Evolutionary conservation across 805 yeast species (phyloP).

Genomic region (Wickerhamomyces rabaulensis): DNA sequence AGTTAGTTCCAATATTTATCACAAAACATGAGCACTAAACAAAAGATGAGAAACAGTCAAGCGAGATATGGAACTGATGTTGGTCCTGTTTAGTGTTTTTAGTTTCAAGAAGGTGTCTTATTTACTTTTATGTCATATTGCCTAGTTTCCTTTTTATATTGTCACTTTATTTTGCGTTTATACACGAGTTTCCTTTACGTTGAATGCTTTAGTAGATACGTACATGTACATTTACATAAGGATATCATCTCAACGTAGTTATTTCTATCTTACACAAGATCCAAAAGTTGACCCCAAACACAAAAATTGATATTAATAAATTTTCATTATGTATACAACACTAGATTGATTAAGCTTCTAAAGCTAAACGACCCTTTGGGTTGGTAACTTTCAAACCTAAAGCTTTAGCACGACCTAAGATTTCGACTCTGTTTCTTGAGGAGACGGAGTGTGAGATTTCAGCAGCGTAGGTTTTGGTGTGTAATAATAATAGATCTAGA

Average conservation of each 20-base stretch:
- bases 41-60: background rate
- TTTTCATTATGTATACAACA: constrained; percentile 3
- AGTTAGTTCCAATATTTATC: background rate
- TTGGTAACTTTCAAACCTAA: constrained; percentile 98
- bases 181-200: background rate
- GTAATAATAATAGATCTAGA: constrained; percentile 91
- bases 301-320: background rate
- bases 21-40: background rate
- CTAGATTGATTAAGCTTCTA: constrained; percentile 72
- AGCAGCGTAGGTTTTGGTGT: constrained; percentile 98
- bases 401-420: constrained; percentile 95
- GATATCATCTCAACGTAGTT: background rate
- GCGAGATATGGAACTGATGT: background rate
- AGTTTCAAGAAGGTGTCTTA: background rate
- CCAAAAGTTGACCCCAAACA: background rate
- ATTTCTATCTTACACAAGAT: background rate
- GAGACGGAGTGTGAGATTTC: constrained; percentile 99
- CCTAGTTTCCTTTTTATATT: background rate
- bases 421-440: constrained; percentile 95
- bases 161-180: background rate
- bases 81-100: background rate
- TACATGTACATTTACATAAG: no score
- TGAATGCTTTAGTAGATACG: no score
- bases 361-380: constrained; percentile 97
- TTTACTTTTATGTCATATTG: background rate